phyloP scores from a whole-genome alignment of 2,329 filamentous ascomycete genomes.

The Claviceps sp. region DNA sequence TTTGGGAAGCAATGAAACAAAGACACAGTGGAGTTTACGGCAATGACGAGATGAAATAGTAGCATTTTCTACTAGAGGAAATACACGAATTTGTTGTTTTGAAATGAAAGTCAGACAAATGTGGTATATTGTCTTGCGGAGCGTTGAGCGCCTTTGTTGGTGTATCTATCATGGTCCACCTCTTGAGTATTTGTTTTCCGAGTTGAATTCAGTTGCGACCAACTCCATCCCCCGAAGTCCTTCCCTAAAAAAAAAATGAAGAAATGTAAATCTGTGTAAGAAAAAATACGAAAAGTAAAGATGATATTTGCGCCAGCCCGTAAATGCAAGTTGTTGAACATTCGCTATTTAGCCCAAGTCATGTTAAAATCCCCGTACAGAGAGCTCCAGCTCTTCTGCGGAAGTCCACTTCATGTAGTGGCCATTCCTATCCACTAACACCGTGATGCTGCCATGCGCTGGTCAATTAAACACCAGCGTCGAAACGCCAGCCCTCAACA shows the following conservation, averaged over 20 bases:
- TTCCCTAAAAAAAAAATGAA: background rate
- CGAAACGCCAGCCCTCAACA: constrained; percentile 56
- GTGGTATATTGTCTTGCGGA: constrained; percentile 1
- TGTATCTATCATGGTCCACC: constrained; percentile 1
- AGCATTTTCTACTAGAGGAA: background rate
- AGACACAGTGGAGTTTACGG: background rate
- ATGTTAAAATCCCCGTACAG: constrained; percentile 12
- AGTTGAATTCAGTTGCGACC: constrained; percentile 5
- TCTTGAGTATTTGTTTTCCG: background rate
- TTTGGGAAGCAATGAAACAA: background rate
- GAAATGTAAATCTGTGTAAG: background rate
- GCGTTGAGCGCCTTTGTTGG: constrained; percentile 8
- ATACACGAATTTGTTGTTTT: background rate
- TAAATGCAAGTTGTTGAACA: constrained; percentile 15
- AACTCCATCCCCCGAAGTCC: constrained; percentile 3
- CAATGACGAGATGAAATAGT: background rate
- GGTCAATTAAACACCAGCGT: constrained; percentile 38
- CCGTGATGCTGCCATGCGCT: background rate
- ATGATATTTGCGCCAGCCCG: constrained; percentile 11
- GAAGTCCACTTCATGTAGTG: background rate
- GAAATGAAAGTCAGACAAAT: background rate
- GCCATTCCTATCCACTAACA: background rate
- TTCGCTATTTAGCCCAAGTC: constrained; percentile 10
- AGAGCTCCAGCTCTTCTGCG: constrained; percentile 1
- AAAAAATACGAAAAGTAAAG: background rate